A percentile compares a stretch with the other conserved stretches of the same genome.
Conservation (phyloP, 768 basidiomycete species). For the Psilocybe cubensis region DNA sequence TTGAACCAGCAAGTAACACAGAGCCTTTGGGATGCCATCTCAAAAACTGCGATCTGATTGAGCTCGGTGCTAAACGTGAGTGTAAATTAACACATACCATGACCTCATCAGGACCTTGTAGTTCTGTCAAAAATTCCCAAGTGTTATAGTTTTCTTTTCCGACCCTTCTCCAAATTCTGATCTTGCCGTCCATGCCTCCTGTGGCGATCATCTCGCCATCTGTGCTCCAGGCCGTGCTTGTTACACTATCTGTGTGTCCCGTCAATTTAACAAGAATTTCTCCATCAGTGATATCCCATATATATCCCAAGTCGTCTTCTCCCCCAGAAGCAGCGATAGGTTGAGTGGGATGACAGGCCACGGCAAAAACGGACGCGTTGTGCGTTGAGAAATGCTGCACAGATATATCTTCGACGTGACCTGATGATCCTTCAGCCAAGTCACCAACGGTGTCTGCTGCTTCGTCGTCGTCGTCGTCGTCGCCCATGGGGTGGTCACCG, state of each 20-base stretch:
- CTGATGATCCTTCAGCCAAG: slow-evolving; percentile 43
- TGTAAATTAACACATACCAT: slow-evolving; percentile 57
- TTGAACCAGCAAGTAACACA: slow-evolving; percentile 88
- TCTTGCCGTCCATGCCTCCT: slow-evolving; percentile 97
- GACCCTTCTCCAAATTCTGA: slow-evolving; percentile 89
- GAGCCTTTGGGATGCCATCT: slow-evolving; percentile 95
- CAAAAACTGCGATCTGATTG: slow-evolving; percentile 66
- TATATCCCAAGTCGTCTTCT: slow-evolving; percentile 92
- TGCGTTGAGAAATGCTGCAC: slow-evolving; percentile 74
- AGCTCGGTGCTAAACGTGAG: not conserved
- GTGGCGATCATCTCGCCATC: slow-evolving; percentile 95
- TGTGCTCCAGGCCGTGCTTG: slow-evolving; percentile 72
- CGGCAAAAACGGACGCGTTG: slow-evolving; percentile 77
- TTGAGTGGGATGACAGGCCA: slow-evolving; percentile 82
- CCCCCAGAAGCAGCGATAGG: slow-evolving; percentile 91
- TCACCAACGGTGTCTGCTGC: slow-evolving; percentile 43
- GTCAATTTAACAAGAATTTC: slow-evolving; percentile 82
- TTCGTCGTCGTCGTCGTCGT: slow-evolving; percentile 61
- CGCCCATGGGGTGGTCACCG: slow-evolving; percentile 74
- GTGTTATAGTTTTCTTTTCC: slow-evolving; percentile 70
- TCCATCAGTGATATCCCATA: slow-evolving; percentile 88
- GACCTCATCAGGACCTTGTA: slow-evolving; percentile 95
- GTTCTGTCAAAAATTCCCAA: slow-evolving; percentile 95
- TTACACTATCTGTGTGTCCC: slow-evolving; percentile 94
- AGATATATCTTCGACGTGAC: slow-evolving; percentile 58